Percentiles rank a stretch among this genome's conserved stretches.
Conservation (phyloP, 2,329 filamentous ascomycete species). For the Xylaria sp. region DNA sequence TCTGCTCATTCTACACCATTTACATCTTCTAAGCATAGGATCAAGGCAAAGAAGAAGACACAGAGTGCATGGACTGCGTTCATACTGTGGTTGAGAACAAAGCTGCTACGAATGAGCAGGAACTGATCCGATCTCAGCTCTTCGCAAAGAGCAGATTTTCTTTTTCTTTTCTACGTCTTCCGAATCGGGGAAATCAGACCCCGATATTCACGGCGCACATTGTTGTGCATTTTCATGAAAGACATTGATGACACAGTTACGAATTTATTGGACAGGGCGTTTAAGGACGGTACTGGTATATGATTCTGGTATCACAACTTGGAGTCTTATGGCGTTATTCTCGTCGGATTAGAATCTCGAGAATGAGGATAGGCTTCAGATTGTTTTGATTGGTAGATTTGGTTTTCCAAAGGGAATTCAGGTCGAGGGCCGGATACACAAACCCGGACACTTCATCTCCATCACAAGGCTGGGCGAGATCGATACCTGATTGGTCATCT, state of each 20-base stretch:
- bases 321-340: constrained; percentile 23
- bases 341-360: constrained; percentile 19
- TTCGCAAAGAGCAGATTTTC: background rate
- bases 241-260: constrained; percentile 30
- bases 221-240: constrained; percentile 20
- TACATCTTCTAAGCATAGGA: constrained; percentile 54
- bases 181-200: background rate
- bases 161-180: background rate
- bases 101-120: constrained; percentile 57
- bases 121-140: constrained; percentile 20
- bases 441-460: background rate
- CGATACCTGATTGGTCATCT: background rate
- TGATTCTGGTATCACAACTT: constrained; percentile 15
- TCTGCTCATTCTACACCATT: constrained; percentile 58
- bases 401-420: constrained; percentile 9
- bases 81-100: constrained; percentile 72
- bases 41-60: constrained; percentile 67
- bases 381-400: constrained; percentile 19
- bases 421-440: constrained; percentile 3
- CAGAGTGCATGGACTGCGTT: constrained; percentile 71
- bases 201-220: background rate
- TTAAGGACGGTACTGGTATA: constrained; percentile 29
- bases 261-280: constrained; percentile 42
- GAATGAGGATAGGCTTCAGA: constrained; percentile 11
- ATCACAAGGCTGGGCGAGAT: constrained; percentile 5